Base-by-base conservation (phyloP, 352 stramenopile genomes). In the Phytophthora sp. region DNA sequence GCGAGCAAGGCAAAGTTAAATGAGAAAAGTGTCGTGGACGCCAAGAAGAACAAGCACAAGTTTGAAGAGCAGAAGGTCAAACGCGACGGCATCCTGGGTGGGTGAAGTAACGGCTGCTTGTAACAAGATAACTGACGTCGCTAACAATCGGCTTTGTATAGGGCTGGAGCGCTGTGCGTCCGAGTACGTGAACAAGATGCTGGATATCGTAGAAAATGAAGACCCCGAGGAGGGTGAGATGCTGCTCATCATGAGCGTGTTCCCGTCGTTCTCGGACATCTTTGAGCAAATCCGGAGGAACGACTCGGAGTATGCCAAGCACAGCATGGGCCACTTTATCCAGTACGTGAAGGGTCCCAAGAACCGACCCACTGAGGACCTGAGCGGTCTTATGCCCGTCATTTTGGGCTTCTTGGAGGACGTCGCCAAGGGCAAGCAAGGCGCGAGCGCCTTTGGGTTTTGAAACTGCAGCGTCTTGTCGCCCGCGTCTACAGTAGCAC, bases 261-360 rank as follows among this genome's bases (percentile, higher is more conserved):
- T 97, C 56, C 90, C 90, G n/a, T 93, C 84, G 42, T 95, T 96
- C 71, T 84, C 86, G 29, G 76, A 94, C 64, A 88, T 94, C 70
- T 97, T 91, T 70, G 75, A 86, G 23, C 88, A 97, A 60, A 91
- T 97, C 46, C 80, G 81, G 38, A 74, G 67, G 35, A 88, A 74
- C 51, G 89, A 97, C 67, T 71, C 69, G 29, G 88, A 92, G 52
- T 95, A 93, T 59, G 88, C 90, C 24, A 80, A 82, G 52, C 88
- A 97, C 45, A 95, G 82, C 66, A 90, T 96, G 74, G 81, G 85
- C 53, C 89, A 96, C 70, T 96, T 90, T 61, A 82, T 88, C 46
- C 74, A 84, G 13, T 97, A 93, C 63, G 70, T 97, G 26, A 75
- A 78, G 21, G 90, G 90, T 0, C 90, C 90, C 15, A 91, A 91